A percentile compares a stretch with the other conserved stretches of the same genome.
These are phyloP conservation scores for Mangifera indica DNA, from an alignment of 345 rosid species.

Conservation along the genomic window DNA sequence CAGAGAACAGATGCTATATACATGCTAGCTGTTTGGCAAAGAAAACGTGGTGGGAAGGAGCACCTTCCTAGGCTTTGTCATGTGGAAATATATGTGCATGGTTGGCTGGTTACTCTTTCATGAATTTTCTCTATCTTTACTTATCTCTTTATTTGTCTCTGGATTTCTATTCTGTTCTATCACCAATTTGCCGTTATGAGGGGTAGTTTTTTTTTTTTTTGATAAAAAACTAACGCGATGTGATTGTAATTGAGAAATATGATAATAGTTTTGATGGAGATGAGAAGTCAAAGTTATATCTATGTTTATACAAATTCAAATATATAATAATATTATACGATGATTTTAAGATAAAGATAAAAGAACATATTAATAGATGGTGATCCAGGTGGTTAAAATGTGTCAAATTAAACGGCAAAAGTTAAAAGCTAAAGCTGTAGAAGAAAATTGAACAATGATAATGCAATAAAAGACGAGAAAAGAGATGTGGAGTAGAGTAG, in stretches of 20 bases:
- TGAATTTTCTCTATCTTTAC: slow-evolving; percentile 3
- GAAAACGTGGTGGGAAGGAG: slow-evolving; percentile 52
- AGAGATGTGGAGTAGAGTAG: too few relatives aligned
- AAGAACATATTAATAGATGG: too few relatives aligned
- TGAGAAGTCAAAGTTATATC: too few relatives aligned
- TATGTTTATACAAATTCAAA: too few relatives aligned
- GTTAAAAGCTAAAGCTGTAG: background rate
- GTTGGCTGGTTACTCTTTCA: slow-evolving; percentile 24
- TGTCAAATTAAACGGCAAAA: too few relatives aligned
- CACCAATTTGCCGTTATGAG: slow-evolving; percentile 1
- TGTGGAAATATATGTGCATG: slow-evolving; percentile 24
- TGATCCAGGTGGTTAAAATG: too few relatives aligned
- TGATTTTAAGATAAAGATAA: too few relatives aligned
- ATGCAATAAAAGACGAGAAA: too few relatives aligned
- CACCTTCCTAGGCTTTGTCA: slow-evolving; percentile 23
- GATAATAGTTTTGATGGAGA: too few relatives aligned
- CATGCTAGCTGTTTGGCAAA: slow-evolving; percentile 52
- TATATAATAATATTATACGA: too few relatives aligned
- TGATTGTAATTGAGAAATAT: too few relatives aligned
- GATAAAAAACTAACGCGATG: too few relatives aligned
- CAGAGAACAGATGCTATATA: slow-evolving; percentile 9
- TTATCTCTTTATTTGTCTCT: background rate
- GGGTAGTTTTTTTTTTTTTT: background rate
- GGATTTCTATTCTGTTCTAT: background rate
- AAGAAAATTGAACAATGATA: background rate